Evolutionary conservation across 441 rosid genomes (phyloP), one percentile per base, ranked within the genome.

Genomic region (Sinapis alba): DNA sequence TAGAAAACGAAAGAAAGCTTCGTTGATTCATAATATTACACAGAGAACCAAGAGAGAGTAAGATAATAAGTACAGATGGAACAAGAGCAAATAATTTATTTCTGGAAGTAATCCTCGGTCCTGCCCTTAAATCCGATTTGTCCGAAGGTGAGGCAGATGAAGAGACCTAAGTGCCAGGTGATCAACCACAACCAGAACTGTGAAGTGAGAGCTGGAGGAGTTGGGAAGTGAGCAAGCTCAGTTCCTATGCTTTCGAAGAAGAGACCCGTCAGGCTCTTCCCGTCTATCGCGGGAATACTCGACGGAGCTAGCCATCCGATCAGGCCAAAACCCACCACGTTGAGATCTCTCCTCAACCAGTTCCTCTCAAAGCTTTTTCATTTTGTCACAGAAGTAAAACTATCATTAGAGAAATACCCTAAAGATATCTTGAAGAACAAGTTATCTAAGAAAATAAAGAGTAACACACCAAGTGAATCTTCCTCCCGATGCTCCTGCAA

Each of bases 41-140:
- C 47, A 38, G n/a, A 36, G 43, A 36, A 38, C 47, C 47, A 4
- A 38, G 47, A 38, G 47, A 3, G 5, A 71, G 67, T 23, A n/a
- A n/a, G n/a, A n/a, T n/a, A n/a, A n/a, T n/a, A n/a, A n/a, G n/a
- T 57, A 64, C 67, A 70, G 20, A 62, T 26, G 69, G 11, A 15
- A 62, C 1, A 7, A 54, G 24, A 51, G 10, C n/a, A 1, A 16
- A 13, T 67, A 50, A 18, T 60, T 34, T 16, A 70, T 65, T 1
- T 50, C 83, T 71, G 70, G 65, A 92, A 94, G 86, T 92, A 95
- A 27, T 83, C 86, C 19, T 92, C 98, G 19, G 88, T 82, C 90
- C 96, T 91, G 58, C 98, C 98, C 77, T 91, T 91, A 83, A 92
- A 95, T 8, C 99, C 96, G 74, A 95, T 95, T 78, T 95, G 98